Base-by-base conservation (phyloP, 805 yeast species). In the Yarrowia deformans region DNA sequence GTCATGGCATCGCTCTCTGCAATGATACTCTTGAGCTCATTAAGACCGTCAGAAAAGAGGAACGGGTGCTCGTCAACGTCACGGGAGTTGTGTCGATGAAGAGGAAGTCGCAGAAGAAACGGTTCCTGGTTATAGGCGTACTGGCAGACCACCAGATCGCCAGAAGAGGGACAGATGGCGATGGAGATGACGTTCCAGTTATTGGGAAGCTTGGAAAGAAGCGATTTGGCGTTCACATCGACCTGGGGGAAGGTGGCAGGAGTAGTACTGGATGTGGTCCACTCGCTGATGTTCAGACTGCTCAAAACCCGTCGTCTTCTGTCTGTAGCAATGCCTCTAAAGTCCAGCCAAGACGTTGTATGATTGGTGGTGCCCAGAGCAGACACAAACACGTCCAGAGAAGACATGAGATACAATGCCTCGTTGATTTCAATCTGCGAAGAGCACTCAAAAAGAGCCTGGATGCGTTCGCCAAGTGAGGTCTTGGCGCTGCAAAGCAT, bases 1-100 rank as follows among this genome's bases (percentile, higher is more conserved):
- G 94, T 88, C 0, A 91, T 85, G 3, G 76, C 73, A 72, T 90
- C 87, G 75, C 94, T 92, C 67, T 82, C 81, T 0, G 76, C 72
- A 29, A 93, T 88, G 8, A 93, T 88, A 0, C 74, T 71, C 3
- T 79, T 74, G 50, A 90, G 75, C 63, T 84, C 86, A 0, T 74
- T 70, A 45, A 84, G 75, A 0, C 87, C 87, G 55, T 82, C 84
- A 0, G 75, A 72, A 71, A 85, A 86, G 0, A 83, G 75, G 56
- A 85, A 77, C 1, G 77, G 72, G 8, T 74, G 77, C 55, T 81
- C 83, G 68, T 83, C 84, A 6, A 81, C 76, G 46, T 82, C 85
- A 68, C 86, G 77, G 12, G 83, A 76, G 35, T 78, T 74, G 68
- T 81, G 84, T 61, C 91, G 79, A 29, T 82, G 82, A 54, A 90